Evolutionary conservation across 106 monocot species (phyloP).

Genomic region (Apostasia shenzhenica): DNA sequence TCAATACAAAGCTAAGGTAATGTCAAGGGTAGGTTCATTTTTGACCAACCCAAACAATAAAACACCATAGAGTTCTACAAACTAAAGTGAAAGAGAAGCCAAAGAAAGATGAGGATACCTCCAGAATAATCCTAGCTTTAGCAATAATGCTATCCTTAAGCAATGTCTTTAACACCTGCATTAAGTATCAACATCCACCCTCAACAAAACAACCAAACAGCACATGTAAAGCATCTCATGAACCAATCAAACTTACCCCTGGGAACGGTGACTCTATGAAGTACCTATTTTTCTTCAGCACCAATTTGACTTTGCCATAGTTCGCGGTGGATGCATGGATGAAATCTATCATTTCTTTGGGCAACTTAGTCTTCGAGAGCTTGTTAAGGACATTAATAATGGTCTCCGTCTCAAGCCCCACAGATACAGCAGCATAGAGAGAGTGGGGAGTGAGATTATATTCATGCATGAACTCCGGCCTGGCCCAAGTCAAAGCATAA

Average conservation of each 20-base stretch:
- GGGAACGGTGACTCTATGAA: conserved; percentile 91
- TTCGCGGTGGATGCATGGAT: conserved; percentile 94
- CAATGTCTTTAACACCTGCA: conserved; percentile 73
- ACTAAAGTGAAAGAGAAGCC: no score
- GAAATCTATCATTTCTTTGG: conserved; percentile 89
- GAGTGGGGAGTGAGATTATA: conserved; percentile 97
- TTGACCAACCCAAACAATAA: no score
- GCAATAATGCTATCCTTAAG: conserved; percentile 74
- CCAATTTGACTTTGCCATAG: conserved; percentile 94
- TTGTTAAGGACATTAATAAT: conserved; percentile 90
- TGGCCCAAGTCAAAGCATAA: conserved; percentile 9
- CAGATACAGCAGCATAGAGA: conserved; percentile 89
- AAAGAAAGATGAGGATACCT: conserved; percentile 32
- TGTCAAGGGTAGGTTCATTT: no score
- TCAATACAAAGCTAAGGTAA: no score
- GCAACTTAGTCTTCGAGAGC: conserved; percentile 92
- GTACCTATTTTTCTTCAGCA: conserved; percentile 92
- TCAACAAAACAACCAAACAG: not conserved
- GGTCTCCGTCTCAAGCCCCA: conserved; percentile 92
- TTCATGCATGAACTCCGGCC: conserved; percentile 98
- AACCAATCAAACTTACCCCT: conserved; percentile 29
- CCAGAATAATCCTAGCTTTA: conserved; percentile 48
- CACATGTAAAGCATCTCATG: not conserved
- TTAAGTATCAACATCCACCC: not conserved
- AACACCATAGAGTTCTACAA: no score